phyloP scores from a whole-genome alignment of 192 early-diverging fungal genomes.

The Obelidium mucronatum region DNA sequence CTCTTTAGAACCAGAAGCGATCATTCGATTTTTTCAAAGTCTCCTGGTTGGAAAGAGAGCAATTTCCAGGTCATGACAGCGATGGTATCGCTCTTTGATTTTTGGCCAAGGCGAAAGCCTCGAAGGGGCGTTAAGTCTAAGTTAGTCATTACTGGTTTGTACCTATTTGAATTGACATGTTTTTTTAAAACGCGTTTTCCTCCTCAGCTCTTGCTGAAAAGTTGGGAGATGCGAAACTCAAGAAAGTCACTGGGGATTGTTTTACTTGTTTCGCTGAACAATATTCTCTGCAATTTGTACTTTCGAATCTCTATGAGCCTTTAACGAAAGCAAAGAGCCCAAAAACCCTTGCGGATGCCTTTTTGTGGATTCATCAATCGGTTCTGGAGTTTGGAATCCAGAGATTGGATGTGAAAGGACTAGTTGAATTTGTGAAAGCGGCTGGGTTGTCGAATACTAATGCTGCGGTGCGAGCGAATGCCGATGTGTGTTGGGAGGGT shows the following conservation, averaged over 20 bases:
- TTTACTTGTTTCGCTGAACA: conserved; percentile 80
- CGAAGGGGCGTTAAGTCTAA: conserved; percentile 7
- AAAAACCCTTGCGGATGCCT: conserved; percentile 85
- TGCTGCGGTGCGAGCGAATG: conserved; percentile 79
- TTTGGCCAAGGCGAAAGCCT: conserved; percentile 59
- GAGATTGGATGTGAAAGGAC: conserved; percentile 75
- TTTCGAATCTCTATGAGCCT: conserved; percentile 79
- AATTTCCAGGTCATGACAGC: conserved; percentile 92
- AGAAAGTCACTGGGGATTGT: conserved; percentile 81
- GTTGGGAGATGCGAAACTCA: conserved; percentile 94
- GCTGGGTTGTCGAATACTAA: conserved; percentile 81
- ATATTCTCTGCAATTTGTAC: conserved; percentile 80
- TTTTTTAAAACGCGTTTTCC: too few relatives aligned
- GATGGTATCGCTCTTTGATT: conserved; percentile 77
- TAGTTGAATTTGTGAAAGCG: conserved; percentile 87
- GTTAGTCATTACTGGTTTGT: too few relatives aligned
- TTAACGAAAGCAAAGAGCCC: conserved; percentile 85
- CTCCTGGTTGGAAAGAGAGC: conserved; percentile 96
- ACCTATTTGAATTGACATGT: too few relatives aligned
- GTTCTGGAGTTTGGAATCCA: conserved; percentile 90
- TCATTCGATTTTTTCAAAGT: conserved; percentile 81
- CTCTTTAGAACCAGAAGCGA: conserved; percentile 76
- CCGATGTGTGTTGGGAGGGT: conserved; percentile 80
- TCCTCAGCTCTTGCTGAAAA: conserved; percentile 79
- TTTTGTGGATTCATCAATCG: conserved; percentile 86